Base-by-base conservation (phyloP, 2,329 filamentous ascomycete species). In the Sporothrix brunneoviolacea region DNA sequence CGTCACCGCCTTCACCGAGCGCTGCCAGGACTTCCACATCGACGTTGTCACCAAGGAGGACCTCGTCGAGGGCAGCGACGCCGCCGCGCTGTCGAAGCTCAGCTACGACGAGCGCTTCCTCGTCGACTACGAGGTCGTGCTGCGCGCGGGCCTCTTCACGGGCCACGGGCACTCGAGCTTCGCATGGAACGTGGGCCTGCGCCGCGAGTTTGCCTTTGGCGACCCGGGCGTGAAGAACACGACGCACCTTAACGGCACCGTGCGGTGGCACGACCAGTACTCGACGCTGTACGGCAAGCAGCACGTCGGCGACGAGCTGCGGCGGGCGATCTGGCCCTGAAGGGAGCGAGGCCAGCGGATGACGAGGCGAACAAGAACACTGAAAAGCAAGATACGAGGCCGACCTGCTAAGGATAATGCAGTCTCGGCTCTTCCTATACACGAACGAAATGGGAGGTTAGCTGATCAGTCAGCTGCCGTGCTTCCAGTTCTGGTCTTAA, bases 41-140 rank as follows among this genome's bases (percentile, higher is more conserved):
- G 67, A 62, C 19, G 68, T 74, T 4, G 64, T 71, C 5, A 64
- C 64, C 15, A 75, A 75, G 58, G 52, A 63, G 15, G 67, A 74
- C 27, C 57, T 77, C 2, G 62, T 77, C 6, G 62, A 55, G 32
- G 55, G 66, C 53, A 51, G 59, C 18, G 70, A 73, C 45, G 58
- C 65, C 2, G 53, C 54, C 16, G 54, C 53, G 9, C 61, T 77
- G 5, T 51, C 62, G 12, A 51, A 52, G 18, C 58, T 77, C 33
- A 68, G 61, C 18, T 75, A 69, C 68, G 73, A 76, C 58, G 74
- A 77, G 61, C 69, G 71, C 51, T 70, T 68, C 3, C 61, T 77
- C 18, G 68, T 77, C 7, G 75, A 79, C 59, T 76, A 72, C 60
- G 71, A 76, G 55, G 67, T 78, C 4, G 61, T 76, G 56, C 60